Base-by-base conservation (phyloP, 306 rosid genomes). In the Morella rubra region DNA sequence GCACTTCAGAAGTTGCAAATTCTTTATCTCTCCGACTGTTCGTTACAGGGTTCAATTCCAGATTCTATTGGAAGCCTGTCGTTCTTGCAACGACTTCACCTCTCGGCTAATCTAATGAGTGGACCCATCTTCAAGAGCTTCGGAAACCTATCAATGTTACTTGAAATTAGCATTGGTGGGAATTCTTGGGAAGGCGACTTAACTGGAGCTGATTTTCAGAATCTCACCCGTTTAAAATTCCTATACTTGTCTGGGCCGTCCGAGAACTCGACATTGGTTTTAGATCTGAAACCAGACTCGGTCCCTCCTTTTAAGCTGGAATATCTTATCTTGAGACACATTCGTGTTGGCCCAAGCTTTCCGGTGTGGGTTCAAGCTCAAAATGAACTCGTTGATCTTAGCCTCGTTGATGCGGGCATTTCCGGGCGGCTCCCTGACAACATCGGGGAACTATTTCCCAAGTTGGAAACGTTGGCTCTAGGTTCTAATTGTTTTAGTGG, bases 301-400 rank as follows among this genome's bases (percentile, higher is more conserved):
- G 54, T 62, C 20, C 73, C 84, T 71, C 80, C 80, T 7, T 69
- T 69, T 7, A 61, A 44, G 15, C 22, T 80, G 66, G 16, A 2
- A 22, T 59, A 59, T 45, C 8, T 80, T 37, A 7, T 2, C 49
- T 75, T 8, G 61, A 41, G 44, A 54, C 3, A 20, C 72, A 14
- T 81, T 74, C 11, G 16, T 24, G 3, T 69, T 44, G 76, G 84
- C 59, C 84, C 84, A 1, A 49, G 22, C 13, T 80, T 80, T 69
- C 84, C 84, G 19, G 11, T 49, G 5, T 80, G 76, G 80, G 80
- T 80, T 14, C 71, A 68, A 14, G 69, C 71, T 69, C 76, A 80
- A n/a, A n/a, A n/a, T n/a, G n/a, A n/a, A n/a, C n/a, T n/a, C n/a
- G n/a, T n/a, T n/a, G n/a, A n/a, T n/a, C 7, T 80, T 49, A 14